These are phyloP conservation scores for Calonectria honghensis DNA, from an alignment of 2,329 filamentous ascomycete species.

Conservation along the genomic window DNA sequence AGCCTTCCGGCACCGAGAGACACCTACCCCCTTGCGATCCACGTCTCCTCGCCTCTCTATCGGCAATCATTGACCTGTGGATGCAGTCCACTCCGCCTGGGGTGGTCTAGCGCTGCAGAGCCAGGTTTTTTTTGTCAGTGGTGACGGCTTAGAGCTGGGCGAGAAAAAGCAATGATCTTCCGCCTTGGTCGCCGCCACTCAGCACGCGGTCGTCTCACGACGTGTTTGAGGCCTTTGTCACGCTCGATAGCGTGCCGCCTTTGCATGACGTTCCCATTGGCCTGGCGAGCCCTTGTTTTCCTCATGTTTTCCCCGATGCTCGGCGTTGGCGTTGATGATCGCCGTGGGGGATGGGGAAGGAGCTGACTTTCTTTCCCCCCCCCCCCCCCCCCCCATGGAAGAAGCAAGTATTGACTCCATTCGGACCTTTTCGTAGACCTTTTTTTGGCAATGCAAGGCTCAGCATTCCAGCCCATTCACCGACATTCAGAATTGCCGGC, in stretches of 20 bases:
- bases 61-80: constrained; percentile 28
- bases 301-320: background rate
- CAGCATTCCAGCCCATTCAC: constrained; percentile 14
- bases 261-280: constrained; percentile 16
- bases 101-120: constrained; percentile 19
- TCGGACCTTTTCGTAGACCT: constrained; percentile 10
- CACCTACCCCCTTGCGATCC: constrained; percentile 24
- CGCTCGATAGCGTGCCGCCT: background rate
- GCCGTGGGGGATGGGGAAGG: constrained; percentile 5
- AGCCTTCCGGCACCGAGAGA: constrained; percentile 11
- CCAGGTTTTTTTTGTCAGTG: constrained; percentile 13
- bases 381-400: background rate
- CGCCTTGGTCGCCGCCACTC: constrained; percentile 24
- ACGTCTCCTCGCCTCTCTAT: constrained; percentile 20
- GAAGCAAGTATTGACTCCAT: background rate
- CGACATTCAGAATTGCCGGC: constrained; percentile 8
- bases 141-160: constrained; percentile 2
- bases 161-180: constrained; percentile 36
- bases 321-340: constrained; percentile 18
- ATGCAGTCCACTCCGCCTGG: constrained; percentile 16
- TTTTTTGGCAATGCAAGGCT: constrained; percentile 1
- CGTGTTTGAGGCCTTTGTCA: constrained; percentile 33
- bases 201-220: constrained; percentile 18
- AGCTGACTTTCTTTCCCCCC: background rate
- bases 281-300: constrained; percentile 14